Base-by-base conservation (phyloP, 805 yeast genomes). In the Suhomyces emberorum region DNA sequence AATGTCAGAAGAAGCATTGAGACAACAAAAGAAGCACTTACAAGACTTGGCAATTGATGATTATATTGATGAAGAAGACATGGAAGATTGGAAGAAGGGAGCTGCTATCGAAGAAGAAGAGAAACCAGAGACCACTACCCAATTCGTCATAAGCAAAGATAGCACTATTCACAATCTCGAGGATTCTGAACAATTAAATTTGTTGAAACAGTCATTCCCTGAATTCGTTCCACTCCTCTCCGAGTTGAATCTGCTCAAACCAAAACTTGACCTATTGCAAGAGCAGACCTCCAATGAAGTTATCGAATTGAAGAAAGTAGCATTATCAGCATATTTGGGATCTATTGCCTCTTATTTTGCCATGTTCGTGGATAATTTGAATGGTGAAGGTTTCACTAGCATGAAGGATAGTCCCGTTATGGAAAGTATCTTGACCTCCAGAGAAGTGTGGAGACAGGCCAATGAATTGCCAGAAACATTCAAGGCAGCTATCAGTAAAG, bases 371-470 rank as follows among this genome's bases (percentile, higher is more conserved):
- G 79, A 79, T 25, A 72, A 76, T 30, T 53, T 81, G 26, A 61
- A 65, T 29, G 81, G 77, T 18, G 83, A 78, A 34, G 66, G 71
- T 3, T 74, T 79, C 42, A 36, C 50, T 9, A 56, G 69, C 22
- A 79, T 89, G 83, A 88, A 87, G 49, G 95, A 87, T 38, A 91
- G 84, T 47, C 84, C 91, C 3, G 82, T 91, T 2, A 91, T 93
- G 96, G 88, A 86, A 52, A 76, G 83, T 19, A 81, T 91, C 22
- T 65, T 91, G 36, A 79, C 83, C 35, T 72, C 93, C 3, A 74
- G 95, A 47, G 96, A 91, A 53, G 72, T 86, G 12, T 89, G 96
- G 96, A 76, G 93, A 54, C 89, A 84, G 51, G 95, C 95, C 4
- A 70, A 63, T 31, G 76, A 68, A 42, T 54, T 81, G 23, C 74